Base-by-base conservation (phyloP, 1,284 basidiomycete genomes). In the Pseudozyma thailandica region DNA sequence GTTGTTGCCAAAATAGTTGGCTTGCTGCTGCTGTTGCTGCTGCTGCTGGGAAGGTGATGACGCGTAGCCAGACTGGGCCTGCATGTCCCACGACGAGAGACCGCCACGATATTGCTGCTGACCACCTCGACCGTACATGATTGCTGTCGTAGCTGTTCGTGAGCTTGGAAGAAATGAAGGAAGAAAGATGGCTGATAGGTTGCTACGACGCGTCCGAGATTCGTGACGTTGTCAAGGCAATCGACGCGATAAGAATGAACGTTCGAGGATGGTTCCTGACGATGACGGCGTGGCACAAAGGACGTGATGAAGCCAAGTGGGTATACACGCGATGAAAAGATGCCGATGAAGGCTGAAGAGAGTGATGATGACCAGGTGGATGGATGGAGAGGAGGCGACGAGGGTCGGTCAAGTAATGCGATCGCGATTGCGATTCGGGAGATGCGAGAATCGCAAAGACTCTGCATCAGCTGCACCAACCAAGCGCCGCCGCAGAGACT, bases 81-180 rank as follows among this genome's bases (percentile, higher is more conserved):
- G 57, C 64, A 68, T 60, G 41, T 68, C 64, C 64, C 64, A 68
- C 30, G 63, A 59, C 25, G 63, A 66, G n/a, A 66, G 31, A 50
- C 56, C 63, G 35, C 56, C 56, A 27, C 64, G 64, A 37, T 68
- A 68, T 23, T 68, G 64, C 50, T 68, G 64, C 46, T 68, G 64
- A 48, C 64, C 53, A 18, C 64, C 49, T 49, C 64, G 57, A 46
- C 64, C 64, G 64, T 68, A 68, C 64, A 68, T 68, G 39, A 1
- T 60, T 31, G 38, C 13, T 13, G 18, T 9, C 25, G 49, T 23
- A 12, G 1, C 8, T 21, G 4, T 35, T 39, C 20, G 20, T 41
- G 39, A 21, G 20, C 21, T 2, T 41, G 8, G 39, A 18, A 43
- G 18, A 31, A 16, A 18, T n/a, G n/a, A 33, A 26, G 28, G 16